phyloP scores from a whole-genome alignment of 2,329 filamentous ascomycete species.

The Fonsecaea monophora region DNA sequence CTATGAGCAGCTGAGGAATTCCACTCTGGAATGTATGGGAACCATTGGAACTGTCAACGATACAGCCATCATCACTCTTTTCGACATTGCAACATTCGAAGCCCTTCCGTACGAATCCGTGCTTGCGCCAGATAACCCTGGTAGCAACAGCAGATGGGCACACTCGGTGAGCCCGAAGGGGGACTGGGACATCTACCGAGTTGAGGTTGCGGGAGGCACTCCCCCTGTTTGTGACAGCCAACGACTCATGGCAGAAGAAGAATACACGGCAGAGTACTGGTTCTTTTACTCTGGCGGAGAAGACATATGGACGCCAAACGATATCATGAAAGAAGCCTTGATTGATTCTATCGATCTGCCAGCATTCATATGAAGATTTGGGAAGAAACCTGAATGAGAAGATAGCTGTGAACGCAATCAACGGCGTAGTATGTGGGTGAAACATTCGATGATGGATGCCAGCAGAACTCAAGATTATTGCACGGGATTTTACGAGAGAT shows the following conservation, averaged over 20 bases:
- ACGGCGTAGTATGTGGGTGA: not conserved
- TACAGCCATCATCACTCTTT: slow-evolving; percentile 35
- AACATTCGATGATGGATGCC: slow-evolving; percentile 5
- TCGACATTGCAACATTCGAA: slow-evolving; percentile 40
- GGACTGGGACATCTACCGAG: slow-evolving; percentile 50
- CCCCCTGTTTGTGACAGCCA: slow-evolving; percentile 46
- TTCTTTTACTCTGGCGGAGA: slow-evolving; percentile 43
- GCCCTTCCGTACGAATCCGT: slow-evolving; percentile 32
- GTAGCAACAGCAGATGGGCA: slow-evolving; percentile 24
- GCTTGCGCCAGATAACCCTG: slow-evolving; percentile 28
- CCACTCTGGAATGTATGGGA: slow-evolving; percentile 37
- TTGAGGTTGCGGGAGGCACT: slow-evolving; percentile 48
- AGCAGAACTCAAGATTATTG: not conserved
- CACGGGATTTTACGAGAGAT: slow-evolving; percentile 1
- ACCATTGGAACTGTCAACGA: slow-evolving; percentile 35
- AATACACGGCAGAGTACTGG: slow-evolving; percentile 54
- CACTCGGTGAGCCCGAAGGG: slow-evolving; percentile 29
- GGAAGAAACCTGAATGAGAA: slow-evolving; percentile 9
- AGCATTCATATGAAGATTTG: slow-evolving; percentile 24
- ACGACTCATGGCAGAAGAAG: slow-evolving; percentile 43
- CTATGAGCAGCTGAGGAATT: slow-evolving; percentile 35
- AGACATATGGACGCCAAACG: slow-evolving; percentile 30
- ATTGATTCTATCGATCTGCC: not conserved
- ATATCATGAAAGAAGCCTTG: slow-evolving; percentile 9
- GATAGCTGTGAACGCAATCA: not conserved